phyloP scores from a whole-genome alignment of 2,329 filamentous ascomycete species.

The Alternaria atra region DNA sequence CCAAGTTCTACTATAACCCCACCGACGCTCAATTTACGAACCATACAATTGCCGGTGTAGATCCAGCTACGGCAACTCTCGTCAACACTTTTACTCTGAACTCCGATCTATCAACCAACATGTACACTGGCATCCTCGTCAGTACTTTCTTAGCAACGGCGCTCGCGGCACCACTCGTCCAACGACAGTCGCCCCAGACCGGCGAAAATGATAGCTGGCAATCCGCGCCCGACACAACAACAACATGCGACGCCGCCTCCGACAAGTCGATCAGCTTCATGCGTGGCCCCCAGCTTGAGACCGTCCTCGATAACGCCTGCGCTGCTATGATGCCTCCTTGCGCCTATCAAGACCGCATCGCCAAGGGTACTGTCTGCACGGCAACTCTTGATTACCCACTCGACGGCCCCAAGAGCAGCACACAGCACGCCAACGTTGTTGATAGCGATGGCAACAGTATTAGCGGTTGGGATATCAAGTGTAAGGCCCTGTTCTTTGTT shows the following conservation, averaged over 20 bases:
- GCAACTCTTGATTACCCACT: constrained; percentile 30
- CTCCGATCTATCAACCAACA: constrained; percentile 10
- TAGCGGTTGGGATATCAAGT: constrained; percentile 28
- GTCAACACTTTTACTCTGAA: neutral
- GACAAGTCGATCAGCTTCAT: constrained; percentile 33
- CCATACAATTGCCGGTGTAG: neutral
- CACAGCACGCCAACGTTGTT: constrained; percentile 29
- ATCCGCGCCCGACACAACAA: constrained; percentile 22
- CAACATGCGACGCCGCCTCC: constrained; percentile 29
- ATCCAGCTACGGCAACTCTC: neutral
- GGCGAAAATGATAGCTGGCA: constrained; percentile 22
- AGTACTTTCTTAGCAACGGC: constrained; percentile 19
- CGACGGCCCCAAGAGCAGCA: constrained; percentile 25
- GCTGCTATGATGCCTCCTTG: constrained; percentile 40
- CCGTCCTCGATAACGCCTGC: constrained; percentile 37
- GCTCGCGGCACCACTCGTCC: constrained; percentile 25
- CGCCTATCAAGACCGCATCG: constrained; percentile 30
- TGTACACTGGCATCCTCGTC: constrained; percentile 28
- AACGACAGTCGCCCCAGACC: constrained; percentile 1
- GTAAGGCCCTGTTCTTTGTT: constrained; percentile 20
- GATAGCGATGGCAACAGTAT: constrained; percentile 24
- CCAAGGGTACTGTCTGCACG: constrained; percentile 26
- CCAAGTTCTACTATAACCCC: neutral
- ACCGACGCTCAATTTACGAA: neutral
- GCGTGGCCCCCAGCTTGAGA: constrained; percentile 29